Evolutionary conservation across 23 red algal species (phyloP).

Genomic region (Gracilaria vermiculophylla): DNA sequence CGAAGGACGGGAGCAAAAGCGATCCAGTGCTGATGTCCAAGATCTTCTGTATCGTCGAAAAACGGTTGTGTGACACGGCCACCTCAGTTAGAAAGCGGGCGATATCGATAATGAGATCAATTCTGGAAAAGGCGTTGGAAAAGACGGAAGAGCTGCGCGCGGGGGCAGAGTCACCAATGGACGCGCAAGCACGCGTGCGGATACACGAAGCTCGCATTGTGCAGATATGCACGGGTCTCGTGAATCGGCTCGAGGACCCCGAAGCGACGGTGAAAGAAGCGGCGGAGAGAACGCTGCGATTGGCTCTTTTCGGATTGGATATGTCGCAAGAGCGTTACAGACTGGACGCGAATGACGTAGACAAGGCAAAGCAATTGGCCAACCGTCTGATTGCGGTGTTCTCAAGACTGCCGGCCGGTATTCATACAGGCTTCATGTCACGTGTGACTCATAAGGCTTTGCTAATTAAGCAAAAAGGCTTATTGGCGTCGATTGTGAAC

Average conservation of each 20-base stretch:
- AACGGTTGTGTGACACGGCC: constrained; percentile 37
- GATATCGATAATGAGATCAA: constrained; percentile 46
- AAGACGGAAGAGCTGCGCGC: neutral
- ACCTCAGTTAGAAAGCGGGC: constrained; percentile 67
- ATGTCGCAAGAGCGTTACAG: neutral
- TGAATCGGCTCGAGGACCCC: constrained; percentile 45
- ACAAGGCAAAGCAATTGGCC: constrained; percentile 22
- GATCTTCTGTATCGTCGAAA: constrained; percentile 51
- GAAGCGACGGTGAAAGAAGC: constrained; percentile 50
- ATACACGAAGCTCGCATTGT: constrained; percentile 29
- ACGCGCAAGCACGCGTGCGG: neutral
- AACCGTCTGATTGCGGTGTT: constrained; percentile 27
- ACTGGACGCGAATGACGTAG: neutral
- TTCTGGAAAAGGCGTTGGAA: constrained; percentile 24
- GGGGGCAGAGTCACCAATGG: neutral
- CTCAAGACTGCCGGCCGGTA: constrained; percentile 10
- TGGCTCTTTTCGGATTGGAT: constrained; percentile 56
- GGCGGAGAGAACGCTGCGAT: constrained; percentile 43
- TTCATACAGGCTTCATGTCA: constrained; percentile 22
- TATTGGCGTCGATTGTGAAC: constrained; percentile 33
- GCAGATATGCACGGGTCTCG: constrained; percentile 42
- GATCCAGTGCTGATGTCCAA: neutral
- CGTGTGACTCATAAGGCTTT: constrained; percentile 41
- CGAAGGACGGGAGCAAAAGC: neutral
- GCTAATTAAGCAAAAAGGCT: constrained; percentile 12